Base-by-base conservation (phyloP, 129 eudicot genomes). In the Apium graveolens region DNA sequence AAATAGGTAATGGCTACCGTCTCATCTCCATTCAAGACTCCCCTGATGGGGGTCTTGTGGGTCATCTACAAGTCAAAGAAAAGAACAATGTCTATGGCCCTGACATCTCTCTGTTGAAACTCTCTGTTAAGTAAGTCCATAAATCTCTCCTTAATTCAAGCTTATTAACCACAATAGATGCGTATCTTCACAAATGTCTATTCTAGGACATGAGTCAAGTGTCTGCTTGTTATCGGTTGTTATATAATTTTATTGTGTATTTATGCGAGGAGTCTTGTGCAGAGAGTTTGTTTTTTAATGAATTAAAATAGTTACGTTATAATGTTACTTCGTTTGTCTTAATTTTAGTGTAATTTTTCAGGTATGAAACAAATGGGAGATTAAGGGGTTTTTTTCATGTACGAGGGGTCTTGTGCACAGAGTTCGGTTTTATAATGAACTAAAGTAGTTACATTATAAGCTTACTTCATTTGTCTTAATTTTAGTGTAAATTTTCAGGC, bases 291-390 rank as follows among this genome's bases (percentile, higher is more conserved):
- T 21, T 2, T 20, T 51, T 21, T 46, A 16, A 16, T 46, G 0
- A 44, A 10, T 17, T 11, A 44, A 0, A 44, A 26, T 49, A 5
- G 60, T 21, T 53, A 55, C 5, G 3, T 24, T 7, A 24, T 55
- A 9, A 24, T 20, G 7, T 63, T 69, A 69, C 10, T 14, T 35
- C 24, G 32, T 70, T 70, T 20, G 44, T 32, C 26, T 34, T 37
- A 14, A 70, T 34, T 2, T 3, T 66, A 8, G 72, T 48, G 39
- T 20, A 3, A 7, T 11, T 63, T 80, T 79, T 76, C 92, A 95
- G 98, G 97, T 96, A 95, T 57, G 98, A 95, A 85, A 91, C 98
- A 5, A 86, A 81, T n/a, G 85, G 79, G 29, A 88, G 97, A 13
- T 85, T 95, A 74, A 82, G 98, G 78, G 92, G n/a, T n/a, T n/a